These are phyloP conservation scores for Dendrobium nobile DNA, from an alignment of 106 monocot species.

Conservation along the genomic window DNA sequence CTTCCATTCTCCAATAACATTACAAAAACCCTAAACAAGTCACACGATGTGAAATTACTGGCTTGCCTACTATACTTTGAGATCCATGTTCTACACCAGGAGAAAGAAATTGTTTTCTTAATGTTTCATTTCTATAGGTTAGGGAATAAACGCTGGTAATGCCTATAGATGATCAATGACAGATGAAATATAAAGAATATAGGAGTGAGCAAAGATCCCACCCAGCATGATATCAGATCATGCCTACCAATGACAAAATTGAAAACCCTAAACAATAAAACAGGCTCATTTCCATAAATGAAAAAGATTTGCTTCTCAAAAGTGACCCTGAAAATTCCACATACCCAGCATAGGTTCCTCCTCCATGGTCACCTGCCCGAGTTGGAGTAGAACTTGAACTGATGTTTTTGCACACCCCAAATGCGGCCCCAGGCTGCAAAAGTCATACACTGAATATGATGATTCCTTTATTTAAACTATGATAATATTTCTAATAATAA, in stretches of 20 bases:
- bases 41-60: too few species aligned
- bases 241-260: neutral
- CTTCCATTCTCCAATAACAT: too few species aligned
- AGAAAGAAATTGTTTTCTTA: too few species aligned
- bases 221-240: neutral
- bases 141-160: neutral
- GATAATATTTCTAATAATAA: too few species aligned
- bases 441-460: neutral
- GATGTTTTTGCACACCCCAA: conserved; percentile 11
- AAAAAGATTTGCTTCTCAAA: neutral
- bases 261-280: neutral
- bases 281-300: neutral
- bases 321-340: conserved; percentile 1
- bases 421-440: conserved; percentile 4
- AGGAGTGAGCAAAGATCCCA: neutral
- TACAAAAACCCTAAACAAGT: too few species aligned
- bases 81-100: too few species aligned
- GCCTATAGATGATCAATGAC: neutral
- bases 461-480: neutral
- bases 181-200: neutral
- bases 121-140: neutral
- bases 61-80: too few species aligned
- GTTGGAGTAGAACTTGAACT: conserved; percentile 1
- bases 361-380: neutral
- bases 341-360: conserved; percentile 10